Percentiles rank a stretch among this genome's conserved stretches.
Evolutionary conservation across 1,139 yeast genomes (phyloP).

Genomic region (Williopsis jadinii): DNA sequence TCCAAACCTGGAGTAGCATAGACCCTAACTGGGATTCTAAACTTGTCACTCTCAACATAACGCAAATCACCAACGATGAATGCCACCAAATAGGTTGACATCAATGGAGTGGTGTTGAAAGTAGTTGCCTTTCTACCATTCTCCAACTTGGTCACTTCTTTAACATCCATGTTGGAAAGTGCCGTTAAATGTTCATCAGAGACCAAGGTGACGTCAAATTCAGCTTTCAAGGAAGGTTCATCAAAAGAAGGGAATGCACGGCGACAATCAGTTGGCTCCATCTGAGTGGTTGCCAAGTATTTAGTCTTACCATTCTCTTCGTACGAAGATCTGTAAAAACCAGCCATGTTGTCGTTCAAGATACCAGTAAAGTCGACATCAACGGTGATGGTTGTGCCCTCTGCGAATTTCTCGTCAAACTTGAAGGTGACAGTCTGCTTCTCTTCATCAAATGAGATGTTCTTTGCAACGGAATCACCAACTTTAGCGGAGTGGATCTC

Average conservation of each 20-base stretch:
- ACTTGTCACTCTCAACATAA: constrained; percentile 47
- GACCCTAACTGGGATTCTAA: constrained; percentile 51
- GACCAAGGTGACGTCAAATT: constrained; percentile 59
- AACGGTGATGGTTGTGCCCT: constrained; percentile 39
- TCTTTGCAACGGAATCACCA: constrained; percentile 27
- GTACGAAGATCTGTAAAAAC: constrained; percentile 75
- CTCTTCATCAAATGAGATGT: constrained; percentile 40
- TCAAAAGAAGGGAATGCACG: constrained; percentile 89
- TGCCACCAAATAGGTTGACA: constrained; percentile 72
- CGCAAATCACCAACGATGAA: constrained; percentile 75
- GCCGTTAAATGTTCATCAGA: constrained; percentile 56
- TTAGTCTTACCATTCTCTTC: constrained; percentile 48
- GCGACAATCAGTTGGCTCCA: constrained; percentile 87
- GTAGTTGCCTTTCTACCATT: constrained; percentile 41
- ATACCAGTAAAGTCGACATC: constrained; percentile 59
- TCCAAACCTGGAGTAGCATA: constrained; percentile 68
- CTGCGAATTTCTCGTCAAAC: constrained; percentile 41
- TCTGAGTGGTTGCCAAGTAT: constrained; percentile 75
- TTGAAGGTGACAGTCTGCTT: constrained; percentile 59
- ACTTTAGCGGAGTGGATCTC: constrained; percentile 49
- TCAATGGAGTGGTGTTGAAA: constrained; percentile 56
- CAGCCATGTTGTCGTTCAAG: constrained; percentile 78
- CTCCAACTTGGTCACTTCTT: constrained; percentile 38
- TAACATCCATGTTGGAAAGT: constrained; percentile 75
- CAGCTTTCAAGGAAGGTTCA: constrained; percentile 80